Conservation (phyloP, 805 yeast species). For the Zygotorulaspora florentina region DNA sequence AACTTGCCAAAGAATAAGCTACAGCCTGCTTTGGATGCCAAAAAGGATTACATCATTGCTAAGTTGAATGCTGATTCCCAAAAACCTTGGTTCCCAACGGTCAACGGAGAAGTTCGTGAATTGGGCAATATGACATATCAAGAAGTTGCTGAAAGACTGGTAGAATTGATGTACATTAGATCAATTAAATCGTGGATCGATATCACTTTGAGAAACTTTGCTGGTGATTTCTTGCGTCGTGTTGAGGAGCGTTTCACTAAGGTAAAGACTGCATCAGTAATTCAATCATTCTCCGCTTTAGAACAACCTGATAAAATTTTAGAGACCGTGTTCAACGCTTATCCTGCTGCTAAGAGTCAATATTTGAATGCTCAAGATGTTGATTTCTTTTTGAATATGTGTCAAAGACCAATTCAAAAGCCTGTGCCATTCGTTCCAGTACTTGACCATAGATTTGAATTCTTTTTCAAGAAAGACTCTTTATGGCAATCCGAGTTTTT, state of each 20-base stretch:
- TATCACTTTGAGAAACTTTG: constrained; percentile 73
- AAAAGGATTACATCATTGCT: constrained; percentile 80
- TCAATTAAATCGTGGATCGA: constrained; percentile 86
- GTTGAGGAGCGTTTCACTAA: constrained; percentile 92
- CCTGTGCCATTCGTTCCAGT: constrained; percentile 98
- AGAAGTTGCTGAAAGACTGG: constrained; percentile 81
- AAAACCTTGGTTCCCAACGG: constrained; percentile 94
- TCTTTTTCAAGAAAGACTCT: constrained; percentile 97
- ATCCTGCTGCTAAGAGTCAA: constrained; percentile 74
- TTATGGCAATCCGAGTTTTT: constrained; percentile 98
- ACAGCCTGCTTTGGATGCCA: constrained; percentile 71
- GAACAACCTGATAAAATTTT: constrained; percentile 61
- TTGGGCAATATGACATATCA: constrained; percentile 92
- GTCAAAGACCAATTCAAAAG: constrained; percentile 82
- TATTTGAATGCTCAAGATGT: constrained; percentile 91
- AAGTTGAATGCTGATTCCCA: constrained; percentile 92
- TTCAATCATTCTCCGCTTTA: constrained; percentile 70
- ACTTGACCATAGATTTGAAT: constrained; percentile 88
- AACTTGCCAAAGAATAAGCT: constrained; percentile 84
- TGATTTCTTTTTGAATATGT: constrained; percentile 82
- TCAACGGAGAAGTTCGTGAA: constrained; percentile 73
- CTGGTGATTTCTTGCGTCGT: constrained; percentile 84
- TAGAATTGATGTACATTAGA: constrained; percentile 82
- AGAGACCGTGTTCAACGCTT: constrained; percentile 57
- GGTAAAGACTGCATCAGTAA: constrained; percentile 53